phyloP scores from a whole-genome alignment of 306 rosid species.

The Vachellia collinsii region DNA sequence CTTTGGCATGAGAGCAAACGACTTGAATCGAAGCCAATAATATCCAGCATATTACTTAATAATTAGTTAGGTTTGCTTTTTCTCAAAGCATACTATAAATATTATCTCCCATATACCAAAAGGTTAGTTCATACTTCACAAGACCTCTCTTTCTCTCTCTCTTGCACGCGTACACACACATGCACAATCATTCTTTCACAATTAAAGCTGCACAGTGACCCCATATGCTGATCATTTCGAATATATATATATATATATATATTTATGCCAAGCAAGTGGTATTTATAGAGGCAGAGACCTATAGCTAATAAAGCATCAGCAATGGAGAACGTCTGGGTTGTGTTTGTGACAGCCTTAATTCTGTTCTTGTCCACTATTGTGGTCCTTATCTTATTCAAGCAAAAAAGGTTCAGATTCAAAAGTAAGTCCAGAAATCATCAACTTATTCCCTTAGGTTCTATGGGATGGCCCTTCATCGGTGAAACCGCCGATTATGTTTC shows the following conservation, averaged over 20 bases:
- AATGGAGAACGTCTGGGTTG: neutral
- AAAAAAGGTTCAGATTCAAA: neutral
- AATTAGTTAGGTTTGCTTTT: neutral
- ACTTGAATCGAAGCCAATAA: neutral
- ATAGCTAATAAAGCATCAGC: neutral
- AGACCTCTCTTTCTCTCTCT: neutral
- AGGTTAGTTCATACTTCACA: neutral
- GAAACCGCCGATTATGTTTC: constrained; percentile 3
- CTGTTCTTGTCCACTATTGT: neutral
- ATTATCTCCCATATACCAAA: neutral
- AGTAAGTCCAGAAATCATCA: neutral
- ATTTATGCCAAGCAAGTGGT: neutral
- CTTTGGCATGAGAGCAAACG: neutral
- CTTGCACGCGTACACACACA: constrained; percentile 8
- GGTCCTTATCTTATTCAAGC: neutral
- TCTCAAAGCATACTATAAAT: neutral
- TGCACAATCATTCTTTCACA: constrained; percentile 15
- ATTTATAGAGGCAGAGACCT: neutral
- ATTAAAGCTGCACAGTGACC: constrained; percentile 30
- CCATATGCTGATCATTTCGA: constrained; percentile 11
- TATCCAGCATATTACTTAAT: neutral
- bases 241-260: neutral
- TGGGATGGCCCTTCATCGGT: constrained; percentile 21
- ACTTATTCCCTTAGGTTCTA: neutral
- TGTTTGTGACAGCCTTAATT: constrained; percentile 8